These are phyloP conservation scores for Neophaeococcomyces mojaviensis DNA, from an alignment of 2,329 filamentous ascomycete species.

Conservation along the genomic window DNA sequence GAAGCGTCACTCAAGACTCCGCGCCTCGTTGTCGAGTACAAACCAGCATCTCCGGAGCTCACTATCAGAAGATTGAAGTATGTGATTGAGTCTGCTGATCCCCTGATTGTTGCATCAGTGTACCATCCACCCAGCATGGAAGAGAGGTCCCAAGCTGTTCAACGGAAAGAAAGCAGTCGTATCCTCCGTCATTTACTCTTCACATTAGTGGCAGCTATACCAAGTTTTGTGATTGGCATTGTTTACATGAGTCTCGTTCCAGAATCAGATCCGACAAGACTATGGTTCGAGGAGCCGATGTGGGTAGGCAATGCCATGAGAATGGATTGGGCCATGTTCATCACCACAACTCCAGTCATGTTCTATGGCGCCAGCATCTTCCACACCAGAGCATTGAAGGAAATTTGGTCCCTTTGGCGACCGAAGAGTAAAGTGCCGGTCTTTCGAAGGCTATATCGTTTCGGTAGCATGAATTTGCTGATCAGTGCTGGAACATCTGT, in stretches of 20 bases:
- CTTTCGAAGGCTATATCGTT: slow-evolving; percentile 73
- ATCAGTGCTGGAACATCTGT: slow-evolving; percentile 84
- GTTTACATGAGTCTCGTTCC: slow-evolving; percentile 81
- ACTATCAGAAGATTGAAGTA: slow-evolving; percentile 69
- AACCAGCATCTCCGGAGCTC: slow-evolving; percentile 58
- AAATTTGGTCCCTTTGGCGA: slow-evolving; percentile 70
- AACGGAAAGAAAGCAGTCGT: slow-evolving; percentile 59
- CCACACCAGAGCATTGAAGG: slow-evolving; percentile 69
- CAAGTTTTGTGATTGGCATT: slow-evolving; percentile 79
- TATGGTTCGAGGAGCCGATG: slow-evolving; percentile 64
- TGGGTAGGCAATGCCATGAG: slow-evolving; percentile 63
- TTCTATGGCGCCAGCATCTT: slow-evolving; percentile 81
- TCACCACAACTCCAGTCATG: slow-evolving; percentile 78
- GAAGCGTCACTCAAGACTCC: slow-evolving; percentile 55
- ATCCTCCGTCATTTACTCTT: slow-evolving; percentile 65
- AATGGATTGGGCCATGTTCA: slow-evolving; percentile 69
- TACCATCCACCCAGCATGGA: slow-evolving; percentile 78
- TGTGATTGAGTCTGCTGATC: slow-evolving; percentile 59
- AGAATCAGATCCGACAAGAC: slow-evolving; percentile 48
- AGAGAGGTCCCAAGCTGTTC: slow-evolving; percentile 68
- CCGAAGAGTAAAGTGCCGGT: slow-evolving; percentile 65
- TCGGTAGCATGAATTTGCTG: slow-evolving; percentile 93
- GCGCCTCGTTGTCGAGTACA: slow-evolving; percentile 63
- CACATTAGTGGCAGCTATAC: slow-evolving; percentile 63
- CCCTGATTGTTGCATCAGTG: slow-evolving; percentile 59